Evolutionary conservation across 768 basidiomycete species (phyloP), one percentile per base, ranked within the genome.

Genomic region (Imleria badia): DNA sequence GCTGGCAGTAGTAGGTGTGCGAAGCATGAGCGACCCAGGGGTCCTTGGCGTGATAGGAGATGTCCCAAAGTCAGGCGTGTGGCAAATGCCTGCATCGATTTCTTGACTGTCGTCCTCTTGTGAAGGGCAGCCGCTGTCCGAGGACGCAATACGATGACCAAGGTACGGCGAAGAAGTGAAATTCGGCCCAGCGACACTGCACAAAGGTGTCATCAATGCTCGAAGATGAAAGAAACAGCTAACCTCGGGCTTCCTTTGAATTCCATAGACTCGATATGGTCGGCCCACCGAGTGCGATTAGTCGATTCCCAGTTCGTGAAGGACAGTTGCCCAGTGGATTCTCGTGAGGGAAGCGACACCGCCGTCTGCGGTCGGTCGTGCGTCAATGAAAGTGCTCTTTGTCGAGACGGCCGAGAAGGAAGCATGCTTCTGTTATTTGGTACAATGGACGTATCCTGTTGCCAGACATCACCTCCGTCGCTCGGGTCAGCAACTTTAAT

Each of bases 21-120:
- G 66, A 51, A 80, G 81, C 63, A 78, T 79, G 31, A 73, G 63
- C 13, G 79, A 76, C 30, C 73, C 78, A 35, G 78, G 73, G 9
- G 77, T 81, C 61, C 74, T 78, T 10, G 81, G 81, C 3, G 78
- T 84, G 45, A 78, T 69, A 31, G 79, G 80, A 17, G 79, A 81
- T 60, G 71, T 65, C 19, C 71, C 81, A 30, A 81, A 70, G 30
- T 73, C 75, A 8, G 78, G 80, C 26, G 76, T 82, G 13, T 65
- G 66, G 14, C 75, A 73, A 47, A 79, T 65, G 48, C 69, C 44
- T 36, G 48, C 23, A 50, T 59, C 77, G 13, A 79, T 51, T 47
- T 77, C 79, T 48, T 76, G 75, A 39, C 52, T 64, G 19, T 69
- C 67, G 31, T 63, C 66, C 41, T 63, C 56, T 44, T 33, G 57